Conservation (phyloP, 1,284 basidiomycete genomes). For the Rhodotorula sp. region DNA sequence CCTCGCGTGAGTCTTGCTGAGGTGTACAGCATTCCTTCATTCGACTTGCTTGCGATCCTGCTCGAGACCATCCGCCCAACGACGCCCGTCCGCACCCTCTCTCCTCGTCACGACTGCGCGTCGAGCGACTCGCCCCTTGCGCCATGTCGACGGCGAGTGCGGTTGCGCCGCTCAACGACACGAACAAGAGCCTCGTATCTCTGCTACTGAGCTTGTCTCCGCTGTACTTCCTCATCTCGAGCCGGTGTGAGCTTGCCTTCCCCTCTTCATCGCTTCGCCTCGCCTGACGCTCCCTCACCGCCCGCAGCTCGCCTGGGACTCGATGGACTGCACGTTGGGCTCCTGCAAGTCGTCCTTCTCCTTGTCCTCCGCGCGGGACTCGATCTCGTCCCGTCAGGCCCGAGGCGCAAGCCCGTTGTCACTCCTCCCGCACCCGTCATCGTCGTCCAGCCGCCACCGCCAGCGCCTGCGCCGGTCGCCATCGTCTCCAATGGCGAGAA, state of each 20-base stretch:
- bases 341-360: conserved; percentile 39
- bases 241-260: conserved; percentile 8
- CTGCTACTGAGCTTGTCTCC: conserved; percentile 20
- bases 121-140: background rate
- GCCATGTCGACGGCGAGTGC: background rate
- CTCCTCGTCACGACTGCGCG: background rate
- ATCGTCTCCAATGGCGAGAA: background rate
- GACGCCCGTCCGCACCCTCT: too few species aligned
- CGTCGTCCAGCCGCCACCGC: background rate
- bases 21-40: too few species aligned
- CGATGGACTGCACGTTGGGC: conserved; percentile 36
- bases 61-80: too few species aligned
- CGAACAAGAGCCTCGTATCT: conserved; percentile 13
- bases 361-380: conserved; percentile 27
- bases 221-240: conserved; percentile 16
- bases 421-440: background rate
- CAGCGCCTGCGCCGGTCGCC: too few species aligned
- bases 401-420: background rate
- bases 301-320: conserved; percentile 31
- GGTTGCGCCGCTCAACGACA: conserved; percentile 19
- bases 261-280: background rate
- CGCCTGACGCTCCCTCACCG: background rate
- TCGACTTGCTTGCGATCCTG: background rate
- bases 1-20: too few species aligned
- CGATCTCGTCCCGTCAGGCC: conserved; percentile 10